Conservation (phyloP, 352 stramenopile species). For the Pythium monospermum region DNA sequence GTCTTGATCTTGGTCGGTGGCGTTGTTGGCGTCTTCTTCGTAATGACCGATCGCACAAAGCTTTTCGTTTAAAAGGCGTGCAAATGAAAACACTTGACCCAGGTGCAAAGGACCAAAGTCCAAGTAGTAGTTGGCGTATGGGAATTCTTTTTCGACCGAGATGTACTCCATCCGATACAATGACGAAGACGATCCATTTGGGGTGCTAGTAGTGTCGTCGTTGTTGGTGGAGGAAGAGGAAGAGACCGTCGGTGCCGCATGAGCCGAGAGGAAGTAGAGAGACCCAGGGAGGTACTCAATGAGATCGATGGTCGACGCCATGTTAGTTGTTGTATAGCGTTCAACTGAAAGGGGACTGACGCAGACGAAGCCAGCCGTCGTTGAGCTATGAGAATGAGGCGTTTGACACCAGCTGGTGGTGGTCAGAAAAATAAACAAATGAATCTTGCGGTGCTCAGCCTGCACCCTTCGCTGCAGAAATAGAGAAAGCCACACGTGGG, state of each 20-base stretch:
- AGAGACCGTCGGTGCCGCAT: not conserved
- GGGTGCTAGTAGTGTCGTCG: not conserved
- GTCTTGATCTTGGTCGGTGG: too few species aligned
- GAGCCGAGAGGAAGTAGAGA: constrained; percentile 31
- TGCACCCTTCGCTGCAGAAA: too few species aligned
- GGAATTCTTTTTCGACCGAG: constrained; percentile 38
- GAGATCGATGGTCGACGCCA: constrained; percentile 21
- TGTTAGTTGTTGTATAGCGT: too few species aligned
- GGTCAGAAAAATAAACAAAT: too few species aligned
- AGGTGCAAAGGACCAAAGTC: constrained; percentile 96
- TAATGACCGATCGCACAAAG: constrained; percentile 24
- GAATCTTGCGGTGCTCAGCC: too few species aligned
- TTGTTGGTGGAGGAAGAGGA: too few species aligned
- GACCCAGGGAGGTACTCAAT: constrained; percentile 29
- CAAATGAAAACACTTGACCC: constrained; percentile 88
- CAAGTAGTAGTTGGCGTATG: constrained; percentile 94
- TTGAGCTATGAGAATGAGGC: constrained; percentile 2
- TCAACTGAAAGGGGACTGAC: too few species aligned
- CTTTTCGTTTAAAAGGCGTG: constrained; percentile 58
- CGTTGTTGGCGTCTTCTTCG: too few species aligned
- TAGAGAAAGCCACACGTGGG: too few species aligned
- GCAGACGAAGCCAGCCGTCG: not conserved
- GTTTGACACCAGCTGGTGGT: too few species aligned
- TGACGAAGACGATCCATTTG: not conserved
- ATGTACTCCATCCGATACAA: constrained; percentile 19